Percentiles rank a stretch among this genome's conserved stretches.
These are phyloP conservation scores for Amanita pseudoporphyria DNA, from an alignment of 768 basidiomycete species.

Conservation along the genomic window DNA sequence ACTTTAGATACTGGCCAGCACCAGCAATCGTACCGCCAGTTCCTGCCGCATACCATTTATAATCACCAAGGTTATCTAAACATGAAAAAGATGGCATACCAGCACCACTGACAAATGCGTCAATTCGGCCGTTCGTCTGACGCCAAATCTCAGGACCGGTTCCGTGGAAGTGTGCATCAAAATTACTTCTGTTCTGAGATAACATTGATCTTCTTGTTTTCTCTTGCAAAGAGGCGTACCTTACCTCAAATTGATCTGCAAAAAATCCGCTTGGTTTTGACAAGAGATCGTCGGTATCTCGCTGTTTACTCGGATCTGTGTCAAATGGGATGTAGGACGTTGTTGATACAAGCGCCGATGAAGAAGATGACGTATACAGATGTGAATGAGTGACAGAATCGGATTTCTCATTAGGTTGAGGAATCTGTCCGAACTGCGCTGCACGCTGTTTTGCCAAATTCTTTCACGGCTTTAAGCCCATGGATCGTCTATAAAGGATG, in stretches of 20 bases:
- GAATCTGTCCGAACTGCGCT: constrained; percentile 49
- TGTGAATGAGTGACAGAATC: constrained; percentile 12
- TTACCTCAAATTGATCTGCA: constrained; percentile 88
- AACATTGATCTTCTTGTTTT: neutral
- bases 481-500: neutral
- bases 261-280: constrained; percentile 75
- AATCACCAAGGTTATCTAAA: neutral
- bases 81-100: constrained; percentile 30
- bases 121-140: constrained; percentile 74
- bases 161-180: constrained; percentile 76
- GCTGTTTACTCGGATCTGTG: constrained; percentile 15
- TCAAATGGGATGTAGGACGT: constrained; percentile 34
- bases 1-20: constrained; percentile 70
- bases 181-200: constrained; percentile 77
- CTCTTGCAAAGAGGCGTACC: neutral
- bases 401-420: constrained; percentile 10
- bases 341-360: constrained; percentile 45
- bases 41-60: constrained; percentile 30
- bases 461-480: constrained; percentile 25
- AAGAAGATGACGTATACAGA: constrained; percentile 33
- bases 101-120: constrained; percentile 87
- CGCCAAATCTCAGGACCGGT: constrained; percentile 96
- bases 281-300: constrained; percentile 31
- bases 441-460: constrained; percentile 85
- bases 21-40: constrained; percentile 96